Base-by-base conservation (phyloP, 192 early-diverging fungal species). In the Mortierella hygrophila region DNA sequence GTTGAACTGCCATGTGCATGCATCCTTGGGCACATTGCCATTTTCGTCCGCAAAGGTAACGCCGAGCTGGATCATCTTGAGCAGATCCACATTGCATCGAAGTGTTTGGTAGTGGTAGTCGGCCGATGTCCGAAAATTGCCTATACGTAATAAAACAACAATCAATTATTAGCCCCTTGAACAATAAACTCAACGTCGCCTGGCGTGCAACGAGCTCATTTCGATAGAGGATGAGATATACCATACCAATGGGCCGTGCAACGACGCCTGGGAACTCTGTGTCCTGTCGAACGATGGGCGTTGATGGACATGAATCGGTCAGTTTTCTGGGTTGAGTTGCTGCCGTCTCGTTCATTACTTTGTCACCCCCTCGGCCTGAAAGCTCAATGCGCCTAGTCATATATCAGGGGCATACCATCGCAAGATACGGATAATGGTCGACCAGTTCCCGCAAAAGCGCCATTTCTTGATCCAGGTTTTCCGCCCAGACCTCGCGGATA, bases 191-290 rank as follows among this genome's bases (percentile, higher is more conserved):
- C 38, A 2, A 75, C 16, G 21, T 15, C 0, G 49, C 10, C 29
- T 41, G 6, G 32, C 6, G 21, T 11, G 37, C 32, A 13, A 4
- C 72, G 32, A 13, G 4, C 72, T 18, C 49, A 55, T 55, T 35
- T 47, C 13, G 32, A 60, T 10, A 73, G 44, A 47, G 18, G 6
- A 29, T n/a, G 52, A 10, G 40, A 41, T 26, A 20, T 69, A 11
- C 3, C 60, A 32, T 71, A 78, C 77, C 98, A 65, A 99, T 99
- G 26, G 98, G 98, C 75, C 97, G 89, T 37, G 97, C 97, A 20
- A 99, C 98, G 2, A 99, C 97, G 38, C 98, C 98, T 54, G 98
- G 98, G 78, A 99, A 99, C 89, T 99, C 98, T 15, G 97, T 99
- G 89, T 99, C 96, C 96, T 96, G 80, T 37, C 63, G 16, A 69